These are phyloP conservation scores for Hypoxylon sp. DNA, from an alignment of 2,329 filamentous ascomycete genomes.

Conservation along the genomic window DNA sequence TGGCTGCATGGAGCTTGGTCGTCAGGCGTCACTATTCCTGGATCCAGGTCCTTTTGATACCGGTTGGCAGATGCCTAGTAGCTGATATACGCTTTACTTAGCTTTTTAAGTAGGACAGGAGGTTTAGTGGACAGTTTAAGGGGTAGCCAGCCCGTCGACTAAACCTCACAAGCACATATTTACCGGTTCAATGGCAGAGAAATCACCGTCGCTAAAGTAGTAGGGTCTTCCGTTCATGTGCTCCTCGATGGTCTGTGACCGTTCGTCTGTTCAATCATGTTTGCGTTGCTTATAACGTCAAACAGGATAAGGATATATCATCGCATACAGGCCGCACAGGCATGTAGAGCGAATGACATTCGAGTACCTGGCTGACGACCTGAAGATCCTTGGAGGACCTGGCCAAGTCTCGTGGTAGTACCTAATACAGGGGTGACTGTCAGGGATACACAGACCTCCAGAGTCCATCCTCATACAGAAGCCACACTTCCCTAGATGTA, in stretches of 20 bases:
- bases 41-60: slow-evolving; percentile 7
- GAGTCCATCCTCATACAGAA: too few relatives aligned
- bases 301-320: too few relatives aligned
- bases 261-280: too few relatives aligned
- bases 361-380: too few relatives aligned
- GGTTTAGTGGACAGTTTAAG: slow-evolving; percentile 2
- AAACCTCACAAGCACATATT: slow-evolving; percentile 8
- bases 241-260: neutral
- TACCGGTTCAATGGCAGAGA: neutral
- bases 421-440: too few relatives aligned
- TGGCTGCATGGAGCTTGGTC: slow-evolving; percentile 15
- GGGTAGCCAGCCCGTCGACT: neutral
- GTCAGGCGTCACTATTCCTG: slow-evolving; percentile 14
- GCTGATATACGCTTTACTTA: slow-evolving; percentile 1
- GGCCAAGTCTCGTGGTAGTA: too few relatives aligned
- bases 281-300: too few relatives aligned
- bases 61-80: slow-evolving; percentile 3
- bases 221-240: neutral
- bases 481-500: too few relatives aligned
- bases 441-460: too few relatives aligned
- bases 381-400: too few relatives aligned
- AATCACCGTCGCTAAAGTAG: neutral
- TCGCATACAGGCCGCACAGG: too few relatives aligned
- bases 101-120: neutral
- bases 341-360: too few relatives aligned